phyloP scores from a whole-genome alignment of 495 filamentous ascomycete species.

The Parathielavia hyrcaniae region DNA sequence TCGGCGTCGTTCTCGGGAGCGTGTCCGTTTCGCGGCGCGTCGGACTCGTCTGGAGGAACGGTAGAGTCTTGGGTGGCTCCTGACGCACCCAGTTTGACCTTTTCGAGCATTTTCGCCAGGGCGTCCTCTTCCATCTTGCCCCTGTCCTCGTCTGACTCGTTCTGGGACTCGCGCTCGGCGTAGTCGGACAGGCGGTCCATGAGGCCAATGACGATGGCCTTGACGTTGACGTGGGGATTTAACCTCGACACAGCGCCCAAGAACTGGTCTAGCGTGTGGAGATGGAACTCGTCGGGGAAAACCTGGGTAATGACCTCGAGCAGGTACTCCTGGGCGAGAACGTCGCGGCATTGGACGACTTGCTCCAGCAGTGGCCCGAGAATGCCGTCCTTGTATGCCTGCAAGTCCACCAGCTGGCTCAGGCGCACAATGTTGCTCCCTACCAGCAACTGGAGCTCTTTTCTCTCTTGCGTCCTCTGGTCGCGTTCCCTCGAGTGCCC shows the following conservation, averaged over 20 bases:
- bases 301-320: slow-evolving; percentile 98
- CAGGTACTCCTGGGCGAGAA: slow-evolving; percentile 94
- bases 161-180: slow-evolving; percentile 77
- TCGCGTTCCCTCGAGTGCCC: slow-evolving; percentile 93
- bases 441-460: slow-evolving; percentile 90
- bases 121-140: slow-evolving; percentile 80
- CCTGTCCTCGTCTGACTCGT: slow-evolving; percentile 61
- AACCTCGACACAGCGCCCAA: slow-evolving; percentile 84
- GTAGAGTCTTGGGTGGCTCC: slow-evolving; percentile 26
- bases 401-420: slow-evolving; percentile 92
- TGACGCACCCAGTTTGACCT: slow-evolving; percentile 64
- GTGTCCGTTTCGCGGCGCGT: slow-evolving; percentile 18
- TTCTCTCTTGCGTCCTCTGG: slow-evolving; percentile 83
- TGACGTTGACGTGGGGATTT: slow-evolving; percentile 93
- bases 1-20: slow-evolving; percentile 18
- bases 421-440: slow-evolving; percentile 92
- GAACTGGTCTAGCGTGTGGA: slow-evolving; percentile 91
- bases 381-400: slow-evolving; percentile 86
- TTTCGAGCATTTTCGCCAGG: slow-evolving; percentile 65
- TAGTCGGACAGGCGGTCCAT: slow-evolving; percentile 96
- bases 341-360: slow-evolving; percentile 95
- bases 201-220: slow-evolving; percentile 93
- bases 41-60: slow-evolving; percentile 13
- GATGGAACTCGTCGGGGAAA: slow-evolving; percentile 96
- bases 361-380: slow-evolving; percentile 86